Percentiles rank a stretch among this genome's conserved stretches.
Conservation (phyloP, 2,329 filamentous ascomycete genomes). For the Zymoseptoria ardabiliae region DNA sequence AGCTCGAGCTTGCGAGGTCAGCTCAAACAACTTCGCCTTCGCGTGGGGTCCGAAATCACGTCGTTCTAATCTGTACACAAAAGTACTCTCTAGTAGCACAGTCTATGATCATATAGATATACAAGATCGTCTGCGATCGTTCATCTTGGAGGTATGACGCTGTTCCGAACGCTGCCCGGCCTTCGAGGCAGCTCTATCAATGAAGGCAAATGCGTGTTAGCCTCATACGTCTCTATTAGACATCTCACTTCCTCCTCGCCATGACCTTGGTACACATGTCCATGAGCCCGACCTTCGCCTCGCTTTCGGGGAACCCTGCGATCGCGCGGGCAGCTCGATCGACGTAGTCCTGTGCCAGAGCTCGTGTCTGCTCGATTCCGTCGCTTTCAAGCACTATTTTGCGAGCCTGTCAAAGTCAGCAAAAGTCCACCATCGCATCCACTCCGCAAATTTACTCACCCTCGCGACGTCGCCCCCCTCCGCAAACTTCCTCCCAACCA, state of each 20-base stretch:
- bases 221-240: background rate
- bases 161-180: background rate
- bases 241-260: slow-evolving; percentile 66
- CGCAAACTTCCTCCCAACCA: slow-evolving; percentile 88
- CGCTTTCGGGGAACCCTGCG: slow-evolving; percentile 77
- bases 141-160: background rate
- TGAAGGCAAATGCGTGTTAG: background rate
- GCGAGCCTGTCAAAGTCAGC: slow-evolving; percentile 58
- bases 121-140: slow-evolving; percentile 1
- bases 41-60: too few species aligned
- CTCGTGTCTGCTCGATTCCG: slow-evolving; percentile 85
- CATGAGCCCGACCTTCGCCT: slow-evolving; percentile 82
- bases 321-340: slow-evolving; percentile 85
- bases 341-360: slow-evolving; percentile 82
- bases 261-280: slow-evolving; percentile 94
- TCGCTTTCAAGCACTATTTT: slow-evolving; percentile 75
- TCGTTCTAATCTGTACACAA: background rate
- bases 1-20: background rate
- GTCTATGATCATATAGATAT: slow-evolving; percentile 9
- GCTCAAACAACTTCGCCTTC: too few species aligned
- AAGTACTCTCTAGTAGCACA: slow-evolving; percentile 4
- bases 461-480: slow-evolving; percentile 73
- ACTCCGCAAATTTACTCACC: slow-evolving; percentile 48
- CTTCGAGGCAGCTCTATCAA: background rate
- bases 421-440: background rate